Evolutionary conservation across 352 stramenopile genomes (phyloP), one percentile per base, ranked within the genome.

Genomic region (Phytophthora sansomeana): DNA sequence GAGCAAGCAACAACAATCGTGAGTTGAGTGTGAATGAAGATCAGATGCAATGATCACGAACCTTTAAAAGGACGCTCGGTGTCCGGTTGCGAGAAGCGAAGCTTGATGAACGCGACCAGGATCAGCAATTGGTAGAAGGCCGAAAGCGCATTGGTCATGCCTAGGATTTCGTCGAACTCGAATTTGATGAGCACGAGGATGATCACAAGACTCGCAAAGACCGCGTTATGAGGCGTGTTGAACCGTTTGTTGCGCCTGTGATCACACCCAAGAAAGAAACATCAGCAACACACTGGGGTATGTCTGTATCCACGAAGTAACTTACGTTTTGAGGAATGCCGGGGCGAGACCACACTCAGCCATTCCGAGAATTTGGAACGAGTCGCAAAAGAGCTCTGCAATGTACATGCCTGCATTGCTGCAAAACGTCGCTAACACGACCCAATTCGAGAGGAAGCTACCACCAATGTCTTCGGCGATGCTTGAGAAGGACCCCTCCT

Each of bases 381-480:
- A 86, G 77, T 98, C 95, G 6, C 79, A 83, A n/a, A 87, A 96
- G 50, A 99, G 91, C 74, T 98, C 94, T 6, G 92, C 87, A 71
- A 97, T 87, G 72, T 97, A 98, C 65, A 98, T 82, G 19, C 89
- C 95, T 32, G 97, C 78, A 63, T 97, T 98, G 47, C 80, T 92
- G 39, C 94, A 85, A 44, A 93, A 90, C 2, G 92, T 88, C 17
- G 92, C 86, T 35, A 97, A 72, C 16, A 98, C 79, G 38, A 96
- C 85, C 89, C 94, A 98, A 5, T 73, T 84, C 44, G 83, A 87
- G 4, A 99, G 78, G 78, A 90, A 97, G 7, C 75, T 67, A 33
- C 95, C 85, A 19, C 85, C 95, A 29, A 88, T 87, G 48, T 94
- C 83, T 29, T 97, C 74, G 8, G 84, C 90, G 28, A 98, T 85